A percentile compares a stretch with the other conserved stretches of the same genome.
Conservation (phyloP, 2,329 filamentous ascomycete species). For the Trichoderma sp. region DNA sequence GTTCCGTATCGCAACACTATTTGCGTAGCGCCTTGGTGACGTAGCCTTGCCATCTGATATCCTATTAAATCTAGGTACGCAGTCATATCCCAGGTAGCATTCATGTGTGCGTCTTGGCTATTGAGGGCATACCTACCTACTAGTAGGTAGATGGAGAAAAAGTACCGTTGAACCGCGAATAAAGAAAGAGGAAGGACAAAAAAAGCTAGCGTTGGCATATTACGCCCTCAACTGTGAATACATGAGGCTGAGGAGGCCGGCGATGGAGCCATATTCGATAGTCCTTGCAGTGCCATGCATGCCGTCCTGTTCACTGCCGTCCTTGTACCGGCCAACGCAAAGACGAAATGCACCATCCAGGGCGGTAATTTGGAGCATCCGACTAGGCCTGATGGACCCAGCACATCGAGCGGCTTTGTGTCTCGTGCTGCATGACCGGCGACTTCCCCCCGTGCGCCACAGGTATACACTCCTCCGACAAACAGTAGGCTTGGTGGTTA, state of each 20-base stretch:
- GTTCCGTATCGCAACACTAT: background rate
- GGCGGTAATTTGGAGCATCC: background rate
- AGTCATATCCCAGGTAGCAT: background rate
- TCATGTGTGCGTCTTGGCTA: background rate
- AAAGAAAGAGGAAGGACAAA: background rate
- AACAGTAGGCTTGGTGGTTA: background rate
- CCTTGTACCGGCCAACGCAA: background rate
- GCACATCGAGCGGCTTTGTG: background rate
- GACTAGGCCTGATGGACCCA: background rate
- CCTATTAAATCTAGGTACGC: background rate
- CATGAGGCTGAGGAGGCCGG: background rate
- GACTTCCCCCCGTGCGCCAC: background rate
- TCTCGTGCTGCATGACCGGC: background rate
- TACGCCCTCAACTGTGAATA: background rate
- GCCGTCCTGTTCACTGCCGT: background rate
- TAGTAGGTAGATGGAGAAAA: background rate
- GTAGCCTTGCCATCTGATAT: background rate
- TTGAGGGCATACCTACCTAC: background rate
- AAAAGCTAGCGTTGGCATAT: background rate
- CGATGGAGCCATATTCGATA: background rate
- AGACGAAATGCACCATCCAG: background rate
- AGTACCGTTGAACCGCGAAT: too few relatives aligned
- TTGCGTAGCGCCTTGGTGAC: background rate
- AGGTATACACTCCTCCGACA: background rate
- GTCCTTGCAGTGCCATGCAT: background rate